phyloP scores from a whole-genome alignment of 495 filamentous ascomycete species.

The Amphirosellinia nigrospora region DNA sequence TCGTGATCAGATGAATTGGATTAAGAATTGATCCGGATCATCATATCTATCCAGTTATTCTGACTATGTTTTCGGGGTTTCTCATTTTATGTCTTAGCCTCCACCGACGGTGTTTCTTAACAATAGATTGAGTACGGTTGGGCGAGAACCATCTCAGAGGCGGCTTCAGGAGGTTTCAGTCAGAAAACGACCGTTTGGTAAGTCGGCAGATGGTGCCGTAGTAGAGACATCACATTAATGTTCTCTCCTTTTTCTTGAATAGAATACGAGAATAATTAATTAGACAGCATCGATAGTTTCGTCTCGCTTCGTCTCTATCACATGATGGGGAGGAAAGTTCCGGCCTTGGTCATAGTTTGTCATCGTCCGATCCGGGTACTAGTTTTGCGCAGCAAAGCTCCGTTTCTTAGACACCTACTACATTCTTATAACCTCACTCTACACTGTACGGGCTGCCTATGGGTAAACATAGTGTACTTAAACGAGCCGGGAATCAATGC shows the following conservation, averaged over 20 bases:
- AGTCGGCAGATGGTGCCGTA: neutral
- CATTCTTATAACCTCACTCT: neutral
- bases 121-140: neutral
- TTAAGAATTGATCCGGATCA: conserved; percentile 2
- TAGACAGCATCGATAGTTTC: neutral
- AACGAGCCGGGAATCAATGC: too few relatives aligned
- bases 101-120: neutral
- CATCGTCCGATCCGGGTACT: neutral
- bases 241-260: conserved; percentile 1
- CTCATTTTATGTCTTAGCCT: neutral
- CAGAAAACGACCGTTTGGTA: neutral
- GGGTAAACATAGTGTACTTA: too few relatives aligned
- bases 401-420: neutral
- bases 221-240: neutral
- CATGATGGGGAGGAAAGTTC: neutral
- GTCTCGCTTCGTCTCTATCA: conserved; percentile 6
- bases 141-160: neutral
- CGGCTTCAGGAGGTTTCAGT: conserved; percentile 26
- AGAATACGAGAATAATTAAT: conserved; percentile 13
- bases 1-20: neutral
- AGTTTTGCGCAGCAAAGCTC: too few relatives aligned
- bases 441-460: neutral
- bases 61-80: neutral
- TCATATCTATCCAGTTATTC: neutral
- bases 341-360: neutral